Conservation (phyloP, 2,329 filamentous ascomycete genomes). For the Calonectria hawksworthii region DNA sequence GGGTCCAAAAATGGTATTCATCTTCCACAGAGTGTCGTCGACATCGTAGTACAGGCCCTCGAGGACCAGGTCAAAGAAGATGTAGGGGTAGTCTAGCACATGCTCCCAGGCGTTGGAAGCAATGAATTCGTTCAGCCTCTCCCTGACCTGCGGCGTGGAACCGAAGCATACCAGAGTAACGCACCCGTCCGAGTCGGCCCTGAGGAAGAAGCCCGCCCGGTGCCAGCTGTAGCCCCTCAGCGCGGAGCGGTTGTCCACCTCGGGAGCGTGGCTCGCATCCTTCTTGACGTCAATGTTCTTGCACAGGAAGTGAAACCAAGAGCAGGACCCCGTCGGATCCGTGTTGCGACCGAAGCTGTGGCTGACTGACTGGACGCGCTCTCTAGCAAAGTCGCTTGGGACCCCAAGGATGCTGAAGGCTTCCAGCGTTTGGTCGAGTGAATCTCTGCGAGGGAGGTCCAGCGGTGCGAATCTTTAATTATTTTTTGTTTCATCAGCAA, state of each 20-base stretch:
- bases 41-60: constrained; percentile 47
- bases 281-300: constrained; percentile 48
- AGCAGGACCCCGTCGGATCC: constrained; percentile 40
- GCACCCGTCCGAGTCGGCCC: constrained; percentile 34
- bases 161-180: constrained; percentile 46
- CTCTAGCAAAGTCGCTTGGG: constrained; percentile 49
- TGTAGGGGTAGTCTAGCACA: constrained; percentile 41
- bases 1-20: constrained; percentile 48
- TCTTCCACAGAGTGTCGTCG: constrained; percentile 48
- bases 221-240: constrained; percentile 46
- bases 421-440: constrained; percentile 41
- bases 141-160: constrained; percentile 36
- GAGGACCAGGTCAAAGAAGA: constrained; percentile 47
- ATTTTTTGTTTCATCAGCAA: constrained; percentile 3
- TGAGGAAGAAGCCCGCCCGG: constrained; percentile 46
- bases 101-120: constrained; percentile 42
- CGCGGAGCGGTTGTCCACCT: constrained; percentile 44
- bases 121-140: constrained; percentile 43
- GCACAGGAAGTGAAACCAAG: constrained; percentile 54
- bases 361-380: constrained; percentile 48
- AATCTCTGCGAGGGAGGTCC: constrained; percentile 42
- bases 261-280: constrained; percentile 31
- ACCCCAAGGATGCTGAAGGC: constrained; percentile 49
- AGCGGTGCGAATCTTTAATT: constrained; percentile 47
- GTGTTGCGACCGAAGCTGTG: constrained; percentile 51